Evolutionary conservation across 495 filamentous ascomycete species (phyloP), one percentile per base, ranked within the genome.

Genomic region (Astrothelium macrocarpum): DNA sequence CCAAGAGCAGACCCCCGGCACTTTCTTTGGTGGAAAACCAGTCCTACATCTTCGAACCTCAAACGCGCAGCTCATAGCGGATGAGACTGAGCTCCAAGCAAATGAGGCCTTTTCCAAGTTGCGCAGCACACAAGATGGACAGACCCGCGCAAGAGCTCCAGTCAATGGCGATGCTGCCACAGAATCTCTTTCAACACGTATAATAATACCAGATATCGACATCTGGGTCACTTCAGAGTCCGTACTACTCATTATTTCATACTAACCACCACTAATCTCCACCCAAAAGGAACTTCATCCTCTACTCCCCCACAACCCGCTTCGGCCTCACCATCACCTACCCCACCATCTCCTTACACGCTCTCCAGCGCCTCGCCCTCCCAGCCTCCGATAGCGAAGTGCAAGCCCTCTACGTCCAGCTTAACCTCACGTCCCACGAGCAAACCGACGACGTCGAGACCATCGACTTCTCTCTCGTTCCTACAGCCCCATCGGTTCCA

Each of bases 281-380:
- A 5, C 34, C 34, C n/a, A n/a, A n/a, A n/a, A 95, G 90, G 59
- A 85, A 86, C 75, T 79, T 96, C 65, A 82, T 84, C 53, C 75
- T 95, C 66, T 93, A 84, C 78, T 87, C 84, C 71, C 74, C 82
- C 58, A 61, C 81, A 23, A 78, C 77, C 53, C 75, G 79, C 34
- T 75, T 74, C 2, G 92, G 91, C 59, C 70, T 96, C 59, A 81
- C 85, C 43, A 91, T 98, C 64, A 88, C 91, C 16, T 98, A 96
- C 78, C 90, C 89, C 2, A 76, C 85, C 34, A 90, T 98, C 71
- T 88, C 87, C 32, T 84, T 97, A 11, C 94, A 98, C 74, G 94
- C 92, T 10, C 84, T 91, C 73, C 87, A 91, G 73, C 82, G 82
- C 62, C 76, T 79, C n/a, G 73, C 68, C 53, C 74, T 82, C 65